Evolutionary conservation across 169 alveolate species (phyloP).

Genomic region (Babesia ovata): DNA sequence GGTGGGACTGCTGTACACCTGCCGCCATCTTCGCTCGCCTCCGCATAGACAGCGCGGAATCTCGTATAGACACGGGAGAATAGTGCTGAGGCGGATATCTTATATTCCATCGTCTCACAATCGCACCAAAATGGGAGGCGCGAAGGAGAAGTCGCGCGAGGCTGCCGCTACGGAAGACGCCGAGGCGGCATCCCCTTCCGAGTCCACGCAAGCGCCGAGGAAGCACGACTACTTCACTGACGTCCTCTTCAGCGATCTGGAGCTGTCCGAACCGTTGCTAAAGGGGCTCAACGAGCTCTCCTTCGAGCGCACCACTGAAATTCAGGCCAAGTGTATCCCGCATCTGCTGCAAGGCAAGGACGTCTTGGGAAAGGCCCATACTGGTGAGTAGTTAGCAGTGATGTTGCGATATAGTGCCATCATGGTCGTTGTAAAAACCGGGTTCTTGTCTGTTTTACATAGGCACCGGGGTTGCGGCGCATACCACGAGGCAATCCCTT

Average conservation of each 20-base stretch:
- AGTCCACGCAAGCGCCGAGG: background rate
- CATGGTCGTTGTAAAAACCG: no score
- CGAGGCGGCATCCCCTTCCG: background rate
- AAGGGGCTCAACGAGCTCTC: constrained; percentile 88
- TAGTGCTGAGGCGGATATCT: no score
- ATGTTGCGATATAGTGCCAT: no score
- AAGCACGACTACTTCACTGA: constrained; percentile 80
- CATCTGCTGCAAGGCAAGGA: constrained; percentile 96
- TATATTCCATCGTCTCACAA: background rate
- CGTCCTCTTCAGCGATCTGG: constrained; percentile 83
- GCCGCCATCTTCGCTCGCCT: no score
- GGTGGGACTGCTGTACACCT: no score
- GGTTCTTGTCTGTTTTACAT: no score
- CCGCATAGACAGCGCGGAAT: no score
- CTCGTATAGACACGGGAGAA: no score
- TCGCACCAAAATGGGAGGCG: background rate
- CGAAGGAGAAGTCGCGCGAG: background rate
- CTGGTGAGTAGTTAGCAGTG: constrained; percentile 69
- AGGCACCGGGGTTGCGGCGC: no score
- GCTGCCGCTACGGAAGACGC: background rate
- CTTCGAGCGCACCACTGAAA: constrained; percentile 92
- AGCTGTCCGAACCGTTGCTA: constrained; percentile 89
- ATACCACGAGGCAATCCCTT: background rate
- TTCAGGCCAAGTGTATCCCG: constrained; percentile 97
- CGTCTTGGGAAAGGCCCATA: constrained; percentile 96